phyloP scores from a whole-genome alignment of 2,329 filamentous ascomycete species.

The Neopestalotiopsis rosae region DNA sequence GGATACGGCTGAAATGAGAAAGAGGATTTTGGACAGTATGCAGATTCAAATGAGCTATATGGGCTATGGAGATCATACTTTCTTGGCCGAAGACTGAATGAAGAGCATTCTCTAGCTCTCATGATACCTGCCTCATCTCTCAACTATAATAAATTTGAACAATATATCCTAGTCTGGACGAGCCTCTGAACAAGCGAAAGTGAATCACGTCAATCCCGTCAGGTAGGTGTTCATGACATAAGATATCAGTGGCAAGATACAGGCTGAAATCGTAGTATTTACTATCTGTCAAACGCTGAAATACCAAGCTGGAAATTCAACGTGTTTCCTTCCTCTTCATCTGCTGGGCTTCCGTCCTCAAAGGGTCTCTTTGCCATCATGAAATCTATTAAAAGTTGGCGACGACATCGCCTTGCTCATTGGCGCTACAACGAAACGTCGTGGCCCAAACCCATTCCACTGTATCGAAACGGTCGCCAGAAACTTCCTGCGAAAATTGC shows the following conservation, averaged over 20 bases:
- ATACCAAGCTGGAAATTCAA: too few species aligned
- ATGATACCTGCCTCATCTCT: background rate
- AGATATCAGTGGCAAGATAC: too few species aligned
- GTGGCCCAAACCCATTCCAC: background rate
- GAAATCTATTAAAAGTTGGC: background rate
- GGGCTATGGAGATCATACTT: slow-evolving; percentile 48
- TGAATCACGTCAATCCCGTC: too few species aligned
- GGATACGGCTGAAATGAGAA: slow-evolving; percentile 58
- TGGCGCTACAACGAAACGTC: background rate
- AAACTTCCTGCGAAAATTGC: background rate
- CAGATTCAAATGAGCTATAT: slow-evolving; percentile 69
- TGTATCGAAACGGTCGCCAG: background rate
- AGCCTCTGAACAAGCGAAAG: too few species aligned
- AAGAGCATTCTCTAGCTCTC: background rate
- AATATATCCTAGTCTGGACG: too few species aligned
- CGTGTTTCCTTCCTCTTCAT: background rate
- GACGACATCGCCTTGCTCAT: background rate
- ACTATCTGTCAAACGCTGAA: too few species aligned
- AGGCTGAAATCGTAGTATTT: too few species aligned
- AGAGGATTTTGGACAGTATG: slow-evolving; percentile 75
- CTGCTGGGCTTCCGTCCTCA: background rate
- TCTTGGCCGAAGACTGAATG: slow-evolving; percentile 38
- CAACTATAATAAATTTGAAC: background rate
- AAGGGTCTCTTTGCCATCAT: background rate
- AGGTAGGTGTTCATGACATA: too few species aligned